Evolutionary conservation across 352 stramenopile species (phyloP), one percentile per base, ranked within the genome.

Genomic region (Nothophytophthora sp.): DNA sequence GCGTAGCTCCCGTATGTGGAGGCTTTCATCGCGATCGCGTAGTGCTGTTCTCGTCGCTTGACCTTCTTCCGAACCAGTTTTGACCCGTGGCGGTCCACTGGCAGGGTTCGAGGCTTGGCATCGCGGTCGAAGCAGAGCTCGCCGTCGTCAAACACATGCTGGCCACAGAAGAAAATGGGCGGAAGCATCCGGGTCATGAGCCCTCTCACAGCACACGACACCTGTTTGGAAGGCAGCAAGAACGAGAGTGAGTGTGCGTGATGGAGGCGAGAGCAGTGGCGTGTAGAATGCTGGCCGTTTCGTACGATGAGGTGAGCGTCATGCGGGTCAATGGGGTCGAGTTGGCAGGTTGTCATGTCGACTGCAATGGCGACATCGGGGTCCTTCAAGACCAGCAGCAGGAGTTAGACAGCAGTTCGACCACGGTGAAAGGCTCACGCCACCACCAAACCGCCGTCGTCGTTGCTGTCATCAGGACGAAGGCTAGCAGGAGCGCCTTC

Each of bases 1-100:
- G 66, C 46, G 23, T 70, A 66, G n/a, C 33, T 56, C 10, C 62
- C 62, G n/a, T 50, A 47, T 9, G 40, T 37, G 23, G 46, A 43
- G 3, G 27, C 38, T 22, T 67, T 71, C 27, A 52, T 19, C n/a
- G 50, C 15, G n/a, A 41, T 16, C 5, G 29, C 35, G 15, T 52
- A 58, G 47, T 25, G 42, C 16, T 37, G 36, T 15, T 32, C 67
- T 11, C 49, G 55, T 61, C 42, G 40, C 37, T 73, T 57, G 12
- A 63, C 13, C 50, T 52, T 57, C 41, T 54, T 68, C 4, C 24
- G 29, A 25, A 56, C 56, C 1, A 63, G 36, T 6, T 61, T 73
- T 12, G 58, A 44, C 7, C 30, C 49, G 32, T 69, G 63, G 5
- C 63, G 58, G 37, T 69, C 63, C 33, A 38, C 54, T 30, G 19